These are phyloP conservation scores for Syncephalastrum monosporum DNA, from an alignment of 371 early-diverging fungal genomes.

Conservation along the genomic window DNA sequence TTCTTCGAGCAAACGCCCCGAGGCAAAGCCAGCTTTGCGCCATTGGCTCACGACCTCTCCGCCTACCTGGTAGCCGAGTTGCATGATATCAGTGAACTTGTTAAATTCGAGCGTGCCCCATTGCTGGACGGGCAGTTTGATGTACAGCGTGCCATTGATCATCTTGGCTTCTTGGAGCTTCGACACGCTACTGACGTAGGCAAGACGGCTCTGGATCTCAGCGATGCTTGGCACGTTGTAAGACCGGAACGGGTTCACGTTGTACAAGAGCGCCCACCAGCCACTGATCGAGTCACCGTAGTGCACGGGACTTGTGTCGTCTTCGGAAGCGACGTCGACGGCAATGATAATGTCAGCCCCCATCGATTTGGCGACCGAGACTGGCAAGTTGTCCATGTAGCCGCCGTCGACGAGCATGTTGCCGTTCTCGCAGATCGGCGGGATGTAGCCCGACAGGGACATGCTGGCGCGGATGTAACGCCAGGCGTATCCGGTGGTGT, in stretches of 20 bases:
- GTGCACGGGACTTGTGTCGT: constrained; percentile 87
- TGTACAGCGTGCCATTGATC: constrained; percentile 82
- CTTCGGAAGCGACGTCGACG: constrained; percentile 92
- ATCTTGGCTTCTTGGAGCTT: constrained; percentile 89
- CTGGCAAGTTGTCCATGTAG: constrained; percentile 98
- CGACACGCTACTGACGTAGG: constrained; percentile 94
- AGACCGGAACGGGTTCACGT: constrained; percentile 78
- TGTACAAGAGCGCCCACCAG: constrained; percentile 87
- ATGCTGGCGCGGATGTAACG: constrained; percentile 98
- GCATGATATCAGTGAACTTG: constrained; percentile 89
- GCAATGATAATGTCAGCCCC: constrained; percentile 97
- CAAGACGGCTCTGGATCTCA: constrained; percentile 96
- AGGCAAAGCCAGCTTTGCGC: constrained; percentile 73
- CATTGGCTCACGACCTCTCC: constrained; percentile 80
- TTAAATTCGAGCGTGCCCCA: constrained; percentile 95
- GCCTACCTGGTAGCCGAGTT: constrained; percentile 91
- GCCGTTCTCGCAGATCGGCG: constrained; percentile 96
- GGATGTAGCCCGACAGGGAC: constrained; percentile 95
- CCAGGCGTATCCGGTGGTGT: constrained; percentile 94
- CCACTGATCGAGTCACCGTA: constrained; percentile 97
- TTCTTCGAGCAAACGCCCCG: constrained; percentile 33
- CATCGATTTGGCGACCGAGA: constrained; percentile 86
- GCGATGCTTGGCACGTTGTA: constrained; percentile 88
- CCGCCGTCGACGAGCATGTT: constrained; percentile 99
- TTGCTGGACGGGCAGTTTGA: constrained; percentile 86